phyloP scores from a whole-genome alignment of 2,329 filamentous ascomycete genomes.

The Zymoseptoria brevis region DNA sequence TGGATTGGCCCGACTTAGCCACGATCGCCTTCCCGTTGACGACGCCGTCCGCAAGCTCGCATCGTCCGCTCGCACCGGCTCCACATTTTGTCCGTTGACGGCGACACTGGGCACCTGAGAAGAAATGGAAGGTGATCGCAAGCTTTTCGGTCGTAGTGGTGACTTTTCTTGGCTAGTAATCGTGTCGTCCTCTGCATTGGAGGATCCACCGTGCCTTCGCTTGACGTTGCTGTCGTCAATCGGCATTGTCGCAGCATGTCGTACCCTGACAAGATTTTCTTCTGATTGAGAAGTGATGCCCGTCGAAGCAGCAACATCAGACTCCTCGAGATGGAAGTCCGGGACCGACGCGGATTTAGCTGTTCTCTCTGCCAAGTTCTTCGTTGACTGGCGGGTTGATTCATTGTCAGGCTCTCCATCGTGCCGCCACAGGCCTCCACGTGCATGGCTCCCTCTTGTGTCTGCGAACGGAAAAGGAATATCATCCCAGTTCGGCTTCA shows the following conservation, averaged over 20 bases:
- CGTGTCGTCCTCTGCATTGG: constrained; percentile 5
- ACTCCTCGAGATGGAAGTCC: constrained; percentile 6
- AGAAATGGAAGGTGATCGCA: constrained; percentile 26
- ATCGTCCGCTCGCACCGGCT: constrained; percentile 20
- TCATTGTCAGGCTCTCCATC: constrained; percentile 27
- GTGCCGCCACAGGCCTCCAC: constrained; percentile 72
- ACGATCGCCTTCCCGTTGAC: constrained; percentile 8
- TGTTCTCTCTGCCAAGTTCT: constrained; percentile 9
- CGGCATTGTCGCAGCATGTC: constrained; percentile 10
- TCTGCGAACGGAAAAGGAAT: constrained; percentile 67
- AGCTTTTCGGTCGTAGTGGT: constrained; percentile 11
- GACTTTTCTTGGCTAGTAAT: constrained; percentile 4
- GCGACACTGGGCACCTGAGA: constrained; percentile 22
- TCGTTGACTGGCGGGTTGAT: constrained; percentile 1
- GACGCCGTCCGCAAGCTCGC: constrained; percentile 9
- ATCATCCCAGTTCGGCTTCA: constrained; percentile 94
- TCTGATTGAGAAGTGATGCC: constrained; percentile 17
- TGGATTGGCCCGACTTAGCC: constrained; percentile 10
- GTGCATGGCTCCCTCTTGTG: constrained; percentile 67
- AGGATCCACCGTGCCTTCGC: constrained; percentile 16
- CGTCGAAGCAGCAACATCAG: constrained; percentile 11
- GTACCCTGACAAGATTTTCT: constrained; percentile 4
- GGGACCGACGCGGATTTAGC: constrained; percentile 24
- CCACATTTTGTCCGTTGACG: constrained; percentile 22
- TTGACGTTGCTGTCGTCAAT: constrained; percentile 9